Percentiles rank a stretch among this genome's conserved stretches.
phyloP scores from a whole-genome alignment of 371 early-diverging fungal species.

The Lichtheimia hyalospora region DNA sequence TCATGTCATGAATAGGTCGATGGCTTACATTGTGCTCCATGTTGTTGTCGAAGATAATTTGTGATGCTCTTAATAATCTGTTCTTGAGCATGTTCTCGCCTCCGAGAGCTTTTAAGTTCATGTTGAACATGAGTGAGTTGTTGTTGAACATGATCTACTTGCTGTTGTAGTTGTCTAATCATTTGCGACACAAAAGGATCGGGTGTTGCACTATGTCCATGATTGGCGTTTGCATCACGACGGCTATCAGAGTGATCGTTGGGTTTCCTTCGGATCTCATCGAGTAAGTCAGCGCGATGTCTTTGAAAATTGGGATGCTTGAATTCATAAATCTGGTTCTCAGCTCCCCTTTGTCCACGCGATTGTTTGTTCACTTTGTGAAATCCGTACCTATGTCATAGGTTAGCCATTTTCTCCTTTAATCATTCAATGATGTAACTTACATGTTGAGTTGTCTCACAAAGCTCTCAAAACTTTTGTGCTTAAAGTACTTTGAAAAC shows the following conservation, averaged over 20 bases:
- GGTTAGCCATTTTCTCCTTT: constrained; percentile 43
- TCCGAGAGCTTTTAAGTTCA: constrained; percentile 65
- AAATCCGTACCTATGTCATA: constrained; percentile 74
- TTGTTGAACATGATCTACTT: constrained; percentile 66
- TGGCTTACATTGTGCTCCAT: constrained; percentile 34
- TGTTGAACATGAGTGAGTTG: constrained; percentile 62
- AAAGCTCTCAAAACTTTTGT: constrained; percentile 79
- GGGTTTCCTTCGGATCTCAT: constrained; percentile 77
- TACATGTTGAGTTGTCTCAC: constrained; percentile 82
- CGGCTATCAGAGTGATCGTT: constrained; percentile 72
- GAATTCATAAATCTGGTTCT: constrained; percentile 86
- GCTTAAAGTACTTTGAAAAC: constrained; percentile 77
- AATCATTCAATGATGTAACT: constrained; percentile 7
- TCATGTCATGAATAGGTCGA: neutral
- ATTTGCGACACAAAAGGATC: too few species aligned
- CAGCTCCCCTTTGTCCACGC: constrained; percentile 71
- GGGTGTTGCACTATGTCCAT: constrained; percentile 45
- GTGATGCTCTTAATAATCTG: constrained; percentile 54
- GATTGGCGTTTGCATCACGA: constrained; percentile 37
- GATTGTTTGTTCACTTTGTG: constrained; percentile 81
- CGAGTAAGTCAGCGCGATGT: constrained; percentile 70
- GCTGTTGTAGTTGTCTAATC: constrained; percentile 27
- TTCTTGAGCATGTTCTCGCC: constrained; percentile 55
- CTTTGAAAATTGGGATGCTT: constrained; percentile 77
- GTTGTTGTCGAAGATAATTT: constrained; percentile 43